Evolutionary conservation across 169 alveolate species (phyloP), one percentile per base, ranked within the genome.

Genomic region (Babesia divergens): DNA sequence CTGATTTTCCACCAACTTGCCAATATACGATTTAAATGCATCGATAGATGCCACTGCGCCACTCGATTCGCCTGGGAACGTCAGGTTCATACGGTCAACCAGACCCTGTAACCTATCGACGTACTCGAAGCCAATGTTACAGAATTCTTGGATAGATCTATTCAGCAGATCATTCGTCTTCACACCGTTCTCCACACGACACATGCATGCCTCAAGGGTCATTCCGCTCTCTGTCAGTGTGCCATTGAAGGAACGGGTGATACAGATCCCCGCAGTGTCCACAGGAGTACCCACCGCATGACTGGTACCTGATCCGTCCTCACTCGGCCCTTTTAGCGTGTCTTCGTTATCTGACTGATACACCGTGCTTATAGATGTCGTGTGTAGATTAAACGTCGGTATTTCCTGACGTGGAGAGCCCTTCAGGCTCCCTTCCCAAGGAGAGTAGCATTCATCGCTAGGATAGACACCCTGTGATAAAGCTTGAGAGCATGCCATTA

Each of bases 351-450:
- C 86, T 29, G 80, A 68, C 47, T 77, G 86, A 42, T 68, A 77
- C 11, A 64, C 74, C 11, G 86, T 77, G 54, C 86, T 77, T 14
- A 77, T 40, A 14, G 86, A 77, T 2, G 60, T n/a, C 22, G 76
- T 66, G 38, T 65, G 60, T 24, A 60, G 65, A 22, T 60, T 65
- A 29, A 40, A 37, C 6, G 56, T 64, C 47, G 46, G 54, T 24
- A 62, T 24, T 26, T 2, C 51, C 31, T 31, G 18, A 3, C 31
- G 9, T 4, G 56, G 35, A 11, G 72, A 43, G 11, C 11, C 16
- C 60, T 62, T 62, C 16, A 34, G 35, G 34, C 59, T 46, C 14
- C 28, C 60, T 20, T 29, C 22, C 47, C 42, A 38, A 0, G 56
- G 59, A 29, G 51, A 16, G 29, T 28, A 26, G 47, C 35, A 31